These are phyloP conservation scores for Leptomonas seymouri DNA, from an alignment of 208 protist species.

Conservation along the genomic window DNA sequence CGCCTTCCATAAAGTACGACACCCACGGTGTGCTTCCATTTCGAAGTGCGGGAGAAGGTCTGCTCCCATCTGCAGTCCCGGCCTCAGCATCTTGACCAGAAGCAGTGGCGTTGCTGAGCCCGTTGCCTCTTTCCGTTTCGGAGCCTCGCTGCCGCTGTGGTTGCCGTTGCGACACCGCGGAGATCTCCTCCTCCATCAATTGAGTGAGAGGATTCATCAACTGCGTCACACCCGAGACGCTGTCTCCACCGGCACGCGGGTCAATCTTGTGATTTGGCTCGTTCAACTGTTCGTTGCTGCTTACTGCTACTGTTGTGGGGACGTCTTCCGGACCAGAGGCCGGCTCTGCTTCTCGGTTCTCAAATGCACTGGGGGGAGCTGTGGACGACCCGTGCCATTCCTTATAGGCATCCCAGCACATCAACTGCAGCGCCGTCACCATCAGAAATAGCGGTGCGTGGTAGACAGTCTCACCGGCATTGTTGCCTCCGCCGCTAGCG, in stretches of 20 bases:
- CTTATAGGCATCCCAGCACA: slow-evolving; percentile 79
- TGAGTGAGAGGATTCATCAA: slow-evolving; percentile 10
- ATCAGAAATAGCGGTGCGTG: slow-evolving; percentile 78
- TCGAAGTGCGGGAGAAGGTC: background rate
- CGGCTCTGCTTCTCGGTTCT: background rate
- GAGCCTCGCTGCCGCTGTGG: background rate
- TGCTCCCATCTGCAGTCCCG: background rate
- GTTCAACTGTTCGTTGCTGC: background rate
- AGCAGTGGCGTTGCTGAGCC: background rate
- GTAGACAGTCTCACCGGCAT: slow-evolving; percentile 33
- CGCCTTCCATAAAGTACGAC: slow-evolving; percentile 46
- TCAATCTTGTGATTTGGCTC: background rate
- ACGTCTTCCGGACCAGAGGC: background rate
- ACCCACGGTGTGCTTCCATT: slow-evolving; percentile 2
- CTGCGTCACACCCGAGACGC: background rate
- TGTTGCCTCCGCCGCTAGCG: slow-evolving; percentile 12
- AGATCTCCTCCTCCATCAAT: slow-evolving; percentile 16
- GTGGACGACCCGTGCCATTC: slow-evolving; percentile 28
- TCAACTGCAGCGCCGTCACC: slow-evolving; percentile 76
- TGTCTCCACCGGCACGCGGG: background rate
- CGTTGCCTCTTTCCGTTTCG: background rate
- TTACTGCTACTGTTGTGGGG: background rate
- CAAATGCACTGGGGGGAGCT: slow-evolving; percentile 2
- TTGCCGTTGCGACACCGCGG: background rate
- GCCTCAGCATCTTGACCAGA: background rate